Evolutionary conservation across 768 basidiomycete genomes (phyloP), one percentile per base, ranked within the genome.

Genomic region (Tulasnella calospora): DNA sequence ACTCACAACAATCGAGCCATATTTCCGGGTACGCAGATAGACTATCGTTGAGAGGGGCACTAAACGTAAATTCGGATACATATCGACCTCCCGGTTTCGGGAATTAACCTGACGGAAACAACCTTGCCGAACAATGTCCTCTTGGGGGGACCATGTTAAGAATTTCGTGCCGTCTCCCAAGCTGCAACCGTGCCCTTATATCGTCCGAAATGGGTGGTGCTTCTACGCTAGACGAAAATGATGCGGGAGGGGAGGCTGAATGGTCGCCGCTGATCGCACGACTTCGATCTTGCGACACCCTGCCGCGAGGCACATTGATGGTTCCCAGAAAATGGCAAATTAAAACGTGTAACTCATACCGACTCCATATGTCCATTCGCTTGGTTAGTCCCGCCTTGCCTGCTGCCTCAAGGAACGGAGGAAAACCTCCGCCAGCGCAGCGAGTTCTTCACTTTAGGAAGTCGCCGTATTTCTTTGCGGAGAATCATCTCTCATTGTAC

Each of bases 101-200:
- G 27, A 67, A 67, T 67, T 67, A 67, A 67, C 61, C 27, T 27
- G 61, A 67, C 61, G 61, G 61, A 67, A 67, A 67, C 61, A 67
- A 67, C 61, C 27, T 17, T 33, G 30, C 27, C 27, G 61, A 30
- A 13, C 61, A 15, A 6, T 27, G 30, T 35, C 30, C 51, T 51
- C 23, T 67, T 27, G 33, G 55, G 61, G n/a, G 27, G 27, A 67
- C 61, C 30, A 33, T 27, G 21, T 67, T 13, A 15, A 67, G 7
- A 51, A 51, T n/a, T n/a, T 51, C 51, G 51, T 51, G n/a, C 51
- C 51, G 23, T 21, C 51, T n/a, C 51, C 51, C 51, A 51, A n/a
- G 51, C n/a, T 67, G 15, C 33, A 35, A 67, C 17, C 61, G 61
- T 33, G 15, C 33, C 30, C 27, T 67, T 67, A 19, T 67, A 67